These are phyloP conservation scores for Xylariaceae sp. DNA, from an alignment of 2,329 filamentous ascomycete species.

Conservation along the genomic window DNA sequence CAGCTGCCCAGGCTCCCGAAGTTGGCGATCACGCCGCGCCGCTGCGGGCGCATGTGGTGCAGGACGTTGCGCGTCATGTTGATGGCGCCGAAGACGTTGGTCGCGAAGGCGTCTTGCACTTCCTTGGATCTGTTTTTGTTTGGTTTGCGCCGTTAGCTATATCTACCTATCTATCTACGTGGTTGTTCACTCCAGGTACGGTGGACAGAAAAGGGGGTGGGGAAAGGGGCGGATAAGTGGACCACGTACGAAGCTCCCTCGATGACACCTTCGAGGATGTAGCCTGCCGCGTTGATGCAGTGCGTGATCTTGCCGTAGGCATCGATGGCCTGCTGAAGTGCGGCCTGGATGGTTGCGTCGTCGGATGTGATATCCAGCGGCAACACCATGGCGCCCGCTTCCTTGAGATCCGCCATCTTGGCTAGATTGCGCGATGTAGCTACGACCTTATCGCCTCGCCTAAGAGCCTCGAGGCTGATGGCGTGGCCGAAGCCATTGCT, in stretches of 20 bases:
- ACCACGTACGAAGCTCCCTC: constrained; percentile 41
- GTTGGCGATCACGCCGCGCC: constrained; percentile 42
- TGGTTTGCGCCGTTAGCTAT: not conserved
- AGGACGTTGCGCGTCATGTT: constrained; percentile 42
- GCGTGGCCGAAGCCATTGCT: constrained; percentile 54
- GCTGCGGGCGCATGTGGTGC: constrained; percentile 40
- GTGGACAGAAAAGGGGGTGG: no score
- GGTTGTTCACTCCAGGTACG: no score
- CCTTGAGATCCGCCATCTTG: constrained; percentile 45
- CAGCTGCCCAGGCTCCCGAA: constrained; percentile 46
- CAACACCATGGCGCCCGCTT: constrained; percentile 46
- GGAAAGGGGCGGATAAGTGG: not conserved
- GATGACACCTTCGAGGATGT: constrained; percentile 45
- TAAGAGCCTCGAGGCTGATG: constrained; percentile 48
- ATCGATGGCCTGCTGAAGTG: constrained; percentile 38
- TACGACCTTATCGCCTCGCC: constrained; percentile 51
- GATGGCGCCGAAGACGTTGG: constrained; percentile 47
- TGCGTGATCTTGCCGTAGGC: constrained; percentile 48
- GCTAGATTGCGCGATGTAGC: constrained; percentile 50
- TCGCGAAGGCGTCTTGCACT: constrained; percentile 36
- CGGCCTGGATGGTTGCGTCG: constrained; percentile 40
- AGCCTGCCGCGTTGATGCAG: constrained; percentile 52
- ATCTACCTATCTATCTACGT: no score
- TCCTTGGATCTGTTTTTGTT: constrained; percentile 26
- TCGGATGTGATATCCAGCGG: constrained; percentile 51